These are phyloP conservation scores for Chlorella sp. DNA, from an alignment of 139 green algal species.

Conservation along the genomic window DNA sequence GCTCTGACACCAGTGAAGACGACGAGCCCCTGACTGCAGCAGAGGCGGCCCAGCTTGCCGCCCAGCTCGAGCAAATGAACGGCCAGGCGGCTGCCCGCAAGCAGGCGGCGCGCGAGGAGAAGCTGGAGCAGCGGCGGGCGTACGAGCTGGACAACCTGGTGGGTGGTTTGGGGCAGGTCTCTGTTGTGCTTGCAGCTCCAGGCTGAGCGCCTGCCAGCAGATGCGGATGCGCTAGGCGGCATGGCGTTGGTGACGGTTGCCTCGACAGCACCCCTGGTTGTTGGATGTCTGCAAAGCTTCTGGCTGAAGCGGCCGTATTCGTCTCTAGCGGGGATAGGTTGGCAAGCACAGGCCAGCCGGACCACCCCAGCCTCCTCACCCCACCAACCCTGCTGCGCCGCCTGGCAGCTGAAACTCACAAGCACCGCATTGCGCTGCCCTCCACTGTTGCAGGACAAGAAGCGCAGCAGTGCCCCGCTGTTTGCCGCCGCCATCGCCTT, in stretches of 20 bases:
- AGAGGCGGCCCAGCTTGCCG: background rate
- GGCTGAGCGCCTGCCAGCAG: no score
- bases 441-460: background rate
- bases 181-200: background rate
- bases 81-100: background rate
- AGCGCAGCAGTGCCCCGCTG: background rate
- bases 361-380: background rate
- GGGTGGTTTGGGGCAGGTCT: background rate
- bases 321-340: background rate
- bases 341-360: no score
- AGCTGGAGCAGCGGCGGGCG: conserved; percentile 14
- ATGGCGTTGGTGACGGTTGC: background rate
- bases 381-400: no score
- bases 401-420: no score
- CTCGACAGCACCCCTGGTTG: no score
- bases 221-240: no score
- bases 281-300: no score
- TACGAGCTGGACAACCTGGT: background rate
- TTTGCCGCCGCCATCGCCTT: background rate
- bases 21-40: background rate
- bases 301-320: no score
- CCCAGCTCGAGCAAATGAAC: background rate
- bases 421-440: no score
- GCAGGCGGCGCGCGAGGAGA: conserved; percentile 3
- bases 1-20: background rate